phyloP scores from a whole-genome alignment of 345 rosid genomes.

The Hibiscus syriacus region DNA sequence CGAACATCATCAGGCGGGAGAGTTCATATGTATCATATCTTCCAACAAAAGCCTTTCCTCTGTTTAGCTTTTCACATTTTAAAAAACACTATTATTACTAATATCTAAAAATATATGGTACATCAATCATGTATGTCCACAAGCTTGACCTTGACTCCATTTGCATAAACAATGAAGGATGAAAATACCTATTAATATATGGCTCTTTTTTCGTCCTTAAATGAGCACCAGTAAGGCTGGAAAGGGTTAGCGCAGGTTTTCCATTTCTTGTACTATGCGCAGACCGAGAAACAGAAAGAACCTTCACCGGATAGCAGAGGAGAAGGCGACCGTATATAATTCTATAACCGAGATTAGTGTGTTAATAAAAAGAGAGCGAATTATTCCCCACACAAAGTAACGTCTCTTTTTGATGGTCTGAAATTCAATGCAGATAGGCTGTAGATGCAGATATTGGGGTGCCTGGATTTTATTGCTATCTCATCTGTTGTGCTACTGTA shows the following conservation, averaged over 20 bases:
- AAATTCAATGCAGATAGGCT: constrained; percentile 66
- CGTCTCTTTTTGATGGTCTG: constrained; percentile 60
- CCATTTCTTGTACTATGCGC: constrained; percentile 8
- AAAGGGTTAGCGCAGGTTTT: not conserved
- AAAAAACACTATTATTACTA: too few relatives aligned
- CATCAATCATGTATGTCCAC: too few relatives aligned
- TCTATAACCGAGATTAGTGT: not conserved
- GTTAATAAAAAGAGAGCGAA: too few relatives aligned
- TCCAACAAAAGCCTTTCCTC: not conserved
- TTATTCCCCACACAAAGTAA: constrained; percentile 42
- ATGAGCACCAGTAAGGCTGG: too few relatives aligned
- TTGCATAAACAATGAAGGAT: not conserved
- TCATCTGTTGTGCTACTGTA: constrained; percentile 65
- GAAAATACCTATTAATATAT: not conserved
- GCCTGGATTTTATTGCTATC: constrained; percentile 53
- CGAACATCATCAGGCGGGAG: not conserved
- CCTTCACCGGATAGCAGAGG: not conserved
- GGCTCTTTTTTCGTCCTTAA: not conserved
- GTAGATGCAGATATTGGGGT: constrained; percentile 65
- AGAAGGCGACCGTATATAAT: not conserved
- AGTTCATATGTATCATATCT: not conserved
- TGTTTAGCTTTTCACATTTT: too few relatives aligned
- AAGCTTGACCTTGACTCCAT: not conserved
- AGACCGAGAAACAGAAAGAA: constrained; percentile 4
- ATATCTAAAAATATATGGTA: too few relatives aligned